phyloP scores from a whole-genome alignment of 2,329 filamentous ascomycete species.

The Hansfordia pulvinata region DNA sequence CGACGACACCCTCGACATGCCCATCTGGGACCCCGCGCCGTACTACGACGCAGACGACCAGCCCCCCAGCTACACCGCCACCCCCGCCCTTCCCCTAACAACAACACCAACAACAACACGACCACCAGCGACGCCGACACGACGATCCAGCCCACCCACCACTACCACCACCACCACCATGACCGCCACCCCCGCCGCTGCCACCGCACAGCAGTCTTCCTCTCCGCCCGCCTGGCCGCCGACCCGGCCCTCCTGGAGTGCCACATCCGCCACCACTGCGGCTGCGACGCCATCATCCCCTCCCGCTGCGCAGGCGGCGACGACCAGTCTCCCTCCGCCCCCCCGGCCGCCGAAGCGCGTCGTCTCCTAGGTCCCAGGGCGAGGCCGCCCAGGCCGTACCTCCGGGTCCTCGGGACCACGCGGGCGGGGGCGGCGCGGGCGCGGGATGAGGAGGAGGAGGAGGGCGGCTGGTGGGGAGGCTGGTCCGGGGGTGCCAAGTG shows the following conservation, averaged over 20 bases:
- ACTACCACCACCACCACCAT: conserved; percentile 5
- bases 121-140: conserved; percentile 7
- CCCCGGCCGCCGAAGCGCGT: conserved; percentile 26
- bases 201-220: neutral
- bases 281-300: conserved; percentile 17
- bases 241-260: neutral
- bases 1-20: conserved; percentile 12
- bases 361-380: conserved; percentile 29
- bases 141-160: conserved; percentile 1
- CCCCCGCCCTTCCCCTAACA: too few species aligned
- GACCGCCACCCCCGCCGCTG: neutral
- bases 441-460: too few species aligned
- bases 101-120: conserved; percentile 9
- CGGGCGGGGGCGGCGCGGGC: conserved; percentile 31
- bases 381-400: conserved; percentile 36
- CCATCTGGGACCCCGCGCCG: too few species aligned
- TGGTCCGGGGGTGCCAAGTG: neutral
- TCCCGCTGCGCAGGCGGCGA: conserved; percentile 28
- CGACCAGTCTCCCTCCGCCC: conserved; percentile 30
- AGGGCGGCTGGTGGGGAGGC: conserved; percentile 1
- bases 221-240: neutral
- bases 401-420: conserved; percentile 37
- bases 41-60: conserved; percentile 13
- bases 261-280: conserved; percentile 4
- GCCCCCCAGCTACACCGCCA: conserved; percentile 15